Evolutionary conservation across 805 yeast genomes (phyloP), one percentile per base, ranked within the genome.

Genomic region (Yamadazyma scolyti): DNA sequence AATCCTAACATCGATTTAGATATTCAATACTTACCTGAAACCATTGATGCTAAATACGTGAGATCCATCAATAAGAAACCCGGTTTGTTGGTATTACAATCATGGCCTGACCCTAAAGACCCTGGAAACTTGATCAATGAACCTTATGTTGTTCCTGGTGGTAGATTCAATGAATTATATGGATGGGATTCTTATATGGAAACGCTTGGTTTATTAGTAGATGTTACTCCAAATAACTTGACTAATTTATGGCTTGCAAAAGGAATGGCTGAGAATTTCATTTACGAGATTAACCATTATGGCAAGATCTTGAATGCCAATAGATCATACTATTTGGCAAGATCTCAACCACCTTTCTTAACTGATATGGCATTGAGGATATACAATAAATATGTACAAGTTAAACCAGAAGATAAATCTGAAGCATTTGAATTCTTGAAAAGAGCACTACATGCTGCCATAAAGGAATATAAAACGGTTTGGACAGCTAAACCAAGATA

Each of bases 111-210:
- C 42, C 77, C 82, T 6, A 48, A 61, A 3, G 74, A 77, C 34
- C 73, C 74, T 23, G 52, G 50, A 11, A 65, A 71, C 9, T 46
- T 82, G 27, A 65, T 72, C 23, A 86, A 88, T 13, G 78, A 73
- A 48, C 96, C 95, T 0, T 90, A 90, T 56, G 83, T 86, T 11
- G 97, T 90, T 15, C 98, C 98, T 1, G 98, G 98, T 11, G 97
- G 98, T 14, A 68, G 98, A 42, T 90, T 90, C 60, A 93, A 93
- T 61, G 98, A 90, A 60, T 72, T 88, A 36, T 90, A 93, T 50
- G 98, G 97, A 10, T 90, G 98, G 98, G 98, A 90, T 56, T 87
- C 96, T 2, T 90, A 93, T 52, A 84, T 93, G 82, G 88, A 82
- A 52, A 75, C 93, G 0, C 57, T 88, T 15, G 98, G 97, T 1